Evolutionary conservation across 805 yeast genomes (phyloP).

Genomic region (Saturnispora kantuleensis): DNA sequence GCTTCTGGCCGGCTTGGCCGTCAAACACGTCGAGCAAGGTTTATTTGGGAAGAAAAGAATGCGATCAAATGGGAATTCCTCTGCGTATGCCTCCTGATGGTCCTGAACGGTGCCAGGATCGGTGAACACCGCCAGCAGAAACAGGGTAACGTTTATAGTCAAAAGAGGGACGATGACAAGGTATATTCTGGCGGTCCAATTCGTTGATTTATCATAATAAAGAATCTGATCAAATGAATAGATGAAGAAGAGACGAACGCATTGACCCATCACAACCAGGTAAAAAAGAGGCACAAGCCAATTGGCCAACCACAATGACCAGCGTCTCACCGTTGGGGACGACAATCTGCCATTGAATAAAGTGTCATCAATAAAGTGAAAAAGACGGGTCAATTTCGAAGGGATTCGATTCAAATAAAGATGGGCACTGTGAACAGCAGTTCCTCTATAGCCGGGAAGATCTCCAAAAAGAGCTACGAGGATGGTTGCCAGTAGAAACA

Average conservation of each 20-base stretch:
- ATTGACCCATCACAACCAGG: constrained; percentile 25
- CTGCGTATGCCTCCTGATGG: constrained; percentile 2
- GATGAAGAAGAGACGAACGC: constrained; percentile 19
- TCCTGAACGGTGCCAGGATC: constrained; percentile 33
- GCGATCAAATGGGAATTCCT: constrained; percentile 29
- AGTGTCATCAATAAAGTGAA: constrained; percentile 18
- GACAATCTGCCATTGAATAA: constrained; percentile 19
- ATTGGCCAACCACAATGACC: constrained; percentile 18
- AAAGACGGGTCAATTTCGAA: neutral
- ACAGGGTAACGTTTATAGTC: constrained; percentile 25
- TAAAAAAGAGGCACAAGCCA: constrained; percentile 40
- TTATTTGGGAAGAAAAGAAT: constrained; percentile 32
- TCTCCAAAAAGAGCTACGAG: constrained; percentile 39
- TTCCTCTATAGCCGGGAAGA: constrained; percentile 31
- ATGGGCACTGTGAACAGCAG: constrained; percentile 23
- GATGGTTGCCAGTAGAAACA: constrained; percentile 11
- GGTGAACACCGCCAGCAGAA: constrained; percentile 30
- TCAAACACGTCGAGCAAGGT: constrained; percentile 41
- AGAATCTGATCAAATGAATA: constrained; percentile 16
- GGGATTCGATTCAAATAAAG: constrained; percentile 9
- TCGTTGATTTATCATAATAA: constrained; percentile 2
- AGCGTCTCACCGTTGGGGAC: constrained; percentile 8
- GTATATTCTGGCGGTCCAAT: constrained; percentile 11
- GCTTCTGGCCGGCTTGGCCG: constrained; percentile 65
- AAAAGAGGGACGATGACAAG: constrained; percentile 27